Conservation (phyloP, 1,284 basidiomycete genomes). For the Ceratobasidium sp. region DNA sequence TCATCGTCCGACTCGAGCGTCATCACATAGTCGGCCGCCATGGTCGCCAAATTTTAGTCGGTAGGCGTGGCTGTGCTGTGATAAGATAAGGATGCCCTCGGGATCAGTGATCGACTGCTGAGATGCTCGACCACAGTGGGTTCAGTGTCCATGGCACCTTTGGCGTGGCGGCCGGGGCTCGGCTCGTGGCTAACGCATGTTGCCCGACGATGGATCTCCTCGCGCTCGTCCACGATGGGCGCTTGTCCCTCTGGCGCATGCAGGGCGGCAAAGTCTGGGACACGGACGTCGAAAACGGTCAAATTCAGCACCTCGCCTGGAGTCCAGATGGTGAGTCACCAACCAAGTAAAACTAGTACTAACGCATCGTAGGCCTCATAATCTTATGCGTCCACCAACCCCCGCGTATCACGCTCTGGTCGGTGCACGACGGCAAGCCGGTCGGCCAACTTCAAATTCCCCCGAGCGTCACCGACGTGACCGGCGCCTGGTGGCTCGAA, state of each 20-base stretch:
- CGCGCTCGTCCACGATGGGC: constrained; percentile 64
- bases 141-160: constrained; percentile 29
- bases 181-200: constrained; percentile 54
- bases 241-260: constrained; percentile 75
- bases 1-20: constrained; percentile 83
- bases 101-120: constrained; percentile 13
- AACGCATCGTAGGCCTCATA: constrained; percentile 42
- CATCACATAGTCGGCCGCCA: constrained; percentile 69
- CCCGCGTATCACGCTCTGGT: constrained; percentile 69
- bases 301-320: constrained; percentile 70
- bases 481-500: constrained; percentile 73
- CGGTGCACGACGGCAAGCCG: constrained; percentile 72
- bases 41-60: constrained; percentile 17
- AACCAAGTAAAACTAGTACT: background rate
- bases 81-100: background rate
- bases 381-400: constrained; percentile 66
- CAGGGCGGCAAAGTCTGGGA: constrained; percentile 82
- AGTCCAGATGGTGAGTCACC: constrained; percentile 72
- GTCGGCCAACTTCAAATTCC: constrained; percentile 56
- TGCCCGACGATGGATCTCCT: constrained; percentile 85
- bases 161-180: constrained; percentile 7
- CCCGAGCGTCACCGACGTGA: constrained; percentile 48
- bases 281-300: constrained; percentile 59
- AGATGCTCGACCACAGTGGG: constrained; percentile 28
- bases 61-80: constrained; percentile 17